Percentiles rank a stretch among this genome's conserved stretches.
Evolutionary conservation across 176 grass and related monocot genomes (phyloP).

Genomic region (Rhynchospora tenuis): DNA sequence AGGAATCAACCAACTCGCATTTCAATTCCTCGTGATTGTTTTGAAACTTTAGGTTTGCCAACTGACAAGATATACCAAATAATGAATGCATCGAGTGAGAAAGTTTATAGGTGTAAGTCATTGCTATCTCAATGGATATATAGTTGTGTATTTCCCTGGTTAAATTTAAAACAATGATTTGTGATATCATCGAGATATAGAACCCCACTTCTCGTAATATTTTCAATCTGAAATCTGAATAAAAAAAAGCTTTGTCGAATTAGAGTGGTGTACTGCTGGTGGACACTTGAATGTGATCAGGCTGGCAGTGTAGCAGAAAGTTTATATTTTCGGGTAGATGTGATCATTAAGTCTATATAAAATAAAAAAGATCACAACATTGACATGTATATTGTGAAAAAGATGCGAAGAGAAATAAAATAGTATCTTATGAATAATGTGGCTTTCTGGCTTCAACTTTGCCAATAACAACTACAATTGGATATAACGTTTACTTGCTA

Average conservation of each 20-base stretch:
- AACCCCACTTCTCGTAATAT: neutral
- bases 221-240: neutral
- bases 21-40: constrained; percentile 61
- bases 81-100: constrained; percentile 42
- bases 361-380: neutral
- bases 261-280: neutral
- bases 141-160: no score
- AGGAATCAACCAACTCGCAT: constrained; percentile 36
- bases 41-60: constrained; percentile 46
- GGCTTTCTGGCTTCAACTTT: neutral
- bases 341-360: neutral
- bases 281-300: neutral
- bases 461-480: neutral
- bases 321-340: neutral
- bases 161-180: neutral
- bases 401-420: no score
- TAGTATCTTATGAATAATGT: no score
- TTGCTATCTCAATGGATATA: neutral
- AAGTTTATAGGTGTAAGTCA: constrained; percentile 58
- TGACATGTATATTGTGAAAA: no score
- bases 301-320: neutral
- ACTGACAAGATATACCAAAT: constrained; percentile 53
- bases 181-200: neutral
- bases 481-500: no score
- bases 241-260: neutral